These are phyloP conservation scores for Clonostachys rosea DNA, from an alignment of 2,329 filamentous ascomycete genomes.

Conservation along the genomic window DNA sequence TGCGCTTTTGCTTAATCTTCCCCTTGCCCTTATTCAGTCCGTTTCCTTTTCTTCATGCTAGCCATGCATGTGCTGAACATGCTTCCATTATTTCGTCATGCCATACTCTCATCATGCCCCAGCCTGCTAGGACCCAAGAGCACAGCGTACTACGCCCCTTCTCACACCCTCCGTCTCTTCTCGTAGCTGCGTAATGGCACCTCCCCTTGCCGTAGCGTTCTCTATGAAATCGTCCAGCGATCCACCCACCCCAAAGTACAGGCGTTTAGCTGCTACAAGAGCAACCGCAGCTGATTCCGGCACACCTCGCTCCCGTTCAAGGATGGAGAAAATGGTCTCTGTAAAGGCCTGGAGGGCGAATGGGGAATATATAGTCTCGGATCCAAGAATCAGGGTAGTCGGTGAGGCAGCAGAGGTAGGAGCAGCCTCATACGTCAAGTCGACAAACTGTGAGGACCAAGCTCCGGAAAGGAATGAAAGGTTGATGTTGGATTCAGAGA, in stretches of 20 bases:
- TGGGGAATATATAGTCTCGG: slow-evolving; percentile 81
- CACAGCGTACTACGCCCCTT: slow-evolving; percentile 53
- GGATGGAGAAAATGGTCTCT: slow-evolving; percentile 56
- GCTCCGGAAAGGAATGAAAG: slow-evolving; percentile 70
- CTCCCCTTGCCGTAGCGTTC: slow-evolving; percentile 42
- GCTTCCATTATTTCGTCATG: background rate
- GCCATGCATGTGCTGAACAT: too few species aligned
- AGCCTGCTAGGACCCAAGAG: slow-evolving; percentile 13
- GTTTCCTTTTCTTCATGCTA: too few species aligned
- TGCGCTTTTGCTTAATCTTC: too few species aligned
- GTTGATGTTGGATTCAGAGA: slow-evolving; percentile 44
- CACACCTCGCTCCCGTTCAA: slow-evolving; percentile 36
- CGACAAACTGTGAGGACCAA: slow-evolving; percentile 64
- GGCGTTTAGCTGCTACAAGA: slow-evolving; percentile 69
- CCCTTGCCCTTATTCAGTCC: too few species aligned
- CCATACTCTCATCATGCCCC: background rate
- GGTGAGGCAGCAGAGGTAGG: slow-evolving; percentile 2
- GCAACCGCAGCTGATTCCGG: slow-evolving; percentile 30
- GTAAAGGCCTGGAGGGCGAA: slow-evolving; percentile 66
- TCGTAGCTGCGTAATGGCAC: slow-evolving; percentile 41
- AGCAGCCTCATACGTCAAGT: slow-evolving; percentile 41
- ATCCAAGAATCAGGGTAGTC: slow-evolving; percentile 58
- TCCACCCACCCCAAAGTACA: slow-evolving; percentile 83
- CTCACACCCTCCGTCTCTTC: slow-evolving; percentile 59
- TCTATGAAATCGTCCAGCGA: slow-evolving; percentile 71